These are phyloP conservation scores for Aspergillus fumigatus DNA, from an alignment of 2,329 filamentous ascomycete species.

Conservation along the genomic window DNA sequence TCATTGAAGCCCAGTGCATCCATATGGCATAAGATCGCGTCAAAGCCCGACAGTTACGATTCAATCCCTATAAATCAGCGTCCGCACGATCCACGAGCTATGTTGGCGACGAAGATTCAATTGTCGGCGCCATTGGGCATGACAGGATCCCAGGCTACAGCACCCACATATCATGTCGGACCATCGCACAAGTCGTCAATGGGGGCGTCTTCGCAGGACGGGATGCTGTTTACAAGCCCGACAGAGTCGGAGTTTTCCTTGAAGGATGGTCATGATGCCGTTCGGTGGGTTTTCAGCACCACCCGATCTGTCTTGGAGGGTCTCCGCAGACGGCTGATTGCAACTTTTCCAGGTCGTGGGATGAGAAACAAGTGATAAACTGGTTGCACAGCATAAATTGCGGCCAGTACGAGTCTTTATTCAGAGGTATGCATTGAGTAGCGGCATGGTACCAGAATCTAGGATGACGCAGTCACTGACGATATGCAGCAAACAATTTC, in stretches of 20 bases:
- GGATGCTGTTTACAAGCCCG: conserved; percentile 63
- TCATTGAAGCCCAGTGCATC: background rate
- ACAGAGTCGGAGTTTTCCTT: conserved; percentile 87
- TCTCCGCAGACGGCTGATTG: conserved; percentile 10
- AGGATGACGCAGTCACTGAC: conserved; percentile 15
- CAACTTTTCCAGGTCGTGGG: conserved; percentile 59
- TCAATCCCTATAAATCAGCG: background rate
- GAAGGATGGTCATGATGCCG: conserved; percentile 67
- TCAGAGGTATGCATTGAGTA: conserved; percentile 53
- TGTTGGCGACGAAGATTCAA: conserved; percentile 42
- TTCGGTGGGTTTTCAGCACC: conserved; percentile 51
- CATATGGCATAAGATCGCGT: background rate
- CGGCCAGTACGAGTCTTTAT: conserved; percentile 86
- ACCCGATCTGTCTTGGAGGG: background rate
- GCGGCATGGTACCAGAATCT: background rate
- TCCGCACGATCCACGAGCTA: conserved; percentile 11
- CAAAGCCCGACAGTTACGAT: background rate
- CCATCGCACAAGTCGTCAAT: conserved; percentile 25
- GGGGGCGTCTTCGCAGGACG: conserved; percentile 29
- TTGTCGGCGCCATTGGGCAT: conserved; percentile 32
- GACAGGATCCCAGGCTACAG: conserved; percentile 31
- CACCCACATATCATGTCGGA: conserved; percentile 28
- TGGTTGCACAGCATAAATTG: conserved; percentile 91
- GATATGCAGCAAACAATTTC: conserved; percentile 71
- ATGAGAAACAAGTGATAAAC: conserved; percentile 84